Evolutionary conservation across 495 filamentous ascomycete genomes (phyloP).

Genomic region (Hypoxylon rickii): DNA sequence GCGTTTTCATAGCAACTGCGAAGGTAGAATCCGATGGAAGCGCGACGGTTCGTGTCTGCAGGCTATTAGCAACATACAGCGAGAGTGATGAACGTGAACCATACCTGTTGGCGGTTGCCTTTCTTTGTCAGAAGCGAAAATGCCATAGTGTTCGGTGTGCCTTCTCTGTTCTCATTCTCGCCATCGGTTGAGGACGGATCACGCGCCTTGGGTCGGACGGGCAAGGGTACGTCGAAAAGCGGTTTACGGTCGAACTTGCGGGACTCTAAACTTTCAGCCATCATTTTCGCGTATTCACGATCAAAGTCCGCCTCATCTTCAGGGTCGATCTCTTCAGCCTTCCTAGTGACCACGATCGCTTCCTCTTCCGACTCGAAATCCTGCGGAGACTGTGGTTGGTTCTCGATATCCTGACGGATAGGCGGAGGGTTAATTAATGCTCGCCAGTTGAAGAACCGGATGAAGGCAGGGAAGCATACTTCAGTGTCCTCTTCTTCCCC

Average conservation of each 20-base stretch:
- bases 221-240: constrained; percentile 90
- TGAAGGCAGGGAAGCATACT: constrained; percentile 36
- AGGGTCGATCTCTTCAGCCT: constrained; percentile 89
- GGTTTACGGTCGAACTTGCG: constrained; percentile 93
- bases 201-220: constrained; percentile 76
- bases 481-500: constrained; percentile 58
- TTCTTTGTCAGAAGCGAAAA: constrained; percentile 96
- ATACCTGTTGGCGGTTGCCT: constrained; percentile 90
- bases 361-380: constrained; percentile 75
- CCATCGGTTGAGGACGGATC: constrained; percentile 55
- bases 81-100: constrained; percentile 27
- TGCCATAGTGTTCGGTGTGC: constrained; percentile 67
- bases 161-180: constrained; percentile 51
- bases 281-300: constrained; percentile 97
- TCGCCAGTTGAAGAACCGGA: background rate
- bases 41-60: constrained; percentile 88
- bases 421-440: constrained; percentile 13
- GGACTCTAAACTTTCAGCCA: constrained; percentile 94
- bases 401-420: constrained; percentile 47
- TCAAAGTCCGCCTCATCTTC: constrained; percentile 97
- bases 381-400: constrained; percentile 49
- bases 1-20: constrained; percentile 91
- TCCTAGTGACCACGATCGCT: constrained; percentile 84
- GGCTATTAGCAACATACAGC: constrained; percentile 13
- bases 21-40: constrained; percentile 93